These are phyloP conservation scores for Akanthomyces dipterigenus DNA, from an alignment of 2,329 filamentous ascomycete genomes.

Conservation along the genomic window DNA sequence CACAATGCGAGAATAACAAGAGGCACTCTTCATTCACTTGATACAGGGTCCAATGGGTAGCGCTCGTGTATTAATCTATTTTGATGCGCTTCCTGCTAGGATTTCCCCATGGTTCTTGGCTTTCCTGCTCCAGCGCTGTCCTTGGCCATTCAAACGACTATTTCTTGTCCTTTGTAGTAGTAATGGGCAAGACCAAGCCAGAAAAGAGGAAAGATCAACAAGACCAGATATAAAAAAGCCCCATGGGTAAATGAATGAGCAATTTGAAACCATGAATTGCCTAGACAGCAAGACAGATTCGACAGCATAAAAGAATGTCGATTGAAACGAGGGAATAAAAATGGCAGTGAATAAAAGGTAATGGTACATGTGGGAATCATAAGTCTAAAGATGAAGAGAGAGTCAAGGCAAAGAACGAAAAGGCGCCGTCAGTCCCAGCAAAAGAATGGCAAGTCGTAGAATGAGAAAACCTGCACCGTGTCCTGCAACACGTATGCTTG, in stretches of 20 bases:
- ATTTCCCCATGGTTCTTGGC: too few relatives aligned
- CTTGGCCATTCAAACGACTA: too few relatives aligned
- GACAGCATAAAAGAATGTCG: not conserved
- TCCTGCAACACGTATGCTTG: not conserved
- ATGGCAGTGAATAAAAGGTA: slow-evolving; percentile 10
- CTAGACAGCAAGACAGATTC: too few relatives aligned
- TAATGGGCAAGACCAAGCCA: too few relatives aligned
- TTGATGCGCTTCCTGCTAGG: too few relatives aligned
- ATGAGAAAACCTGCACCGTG: not conserved
- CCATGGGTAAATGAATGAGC: too few relatives aligned
- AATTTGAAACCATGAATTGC: too few relatives aligned
- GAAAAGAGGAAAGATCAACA: not conserved
- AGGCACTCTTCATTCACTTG: too few relatives aligned
- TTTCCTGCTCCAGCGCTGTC: too few relatives aligned
- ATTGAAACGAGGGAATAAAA: slow-evolving; percentile 1
- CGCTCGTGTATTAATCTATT: too few relatives aligned
- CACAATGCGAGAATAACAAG: not conserved
- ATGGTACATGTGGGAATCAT: slow-evolving; percentile 11
- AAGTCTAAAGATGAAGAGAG: slow-evolving; percentile 14
- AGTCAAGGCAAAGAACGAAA: slow-evolving; percentile 10
- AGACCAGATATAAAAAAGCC: not conserved
- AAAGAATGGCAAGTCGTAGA: not conserved
- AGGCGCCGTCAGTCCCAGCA: not conserved
- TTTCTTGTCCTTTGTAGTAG: too few relatives aligned
- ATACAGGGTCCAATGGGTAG: too few relatives aligned